Conservation (phyloP, 257 asterid species). For the Solanum etuberosum region DNA sequence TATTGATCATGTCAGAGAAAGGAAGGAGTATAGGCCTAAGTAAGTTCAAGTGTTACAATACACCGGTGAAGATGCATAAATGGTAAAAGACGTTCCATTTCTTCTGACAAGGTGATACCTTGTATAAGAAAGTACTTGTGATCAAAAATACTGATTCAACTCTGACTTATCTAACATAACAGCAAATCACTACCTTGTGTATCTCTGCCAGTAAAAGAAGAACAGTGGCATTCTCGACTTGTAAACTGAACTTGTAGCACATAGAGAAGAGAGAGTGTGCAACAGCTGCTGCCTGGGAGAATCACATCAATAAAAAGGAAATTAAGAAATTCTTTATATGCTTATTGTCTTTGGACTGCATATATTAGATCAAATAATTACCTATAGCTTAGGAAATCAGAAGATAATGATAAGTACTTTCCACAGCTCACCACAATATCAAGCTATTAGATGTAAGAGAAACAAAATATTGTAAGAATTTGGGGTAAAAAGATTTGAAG, state of each 20-base stretch:
- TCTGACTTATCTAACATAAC: background rate
- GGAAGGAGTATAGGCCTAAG: background rate
- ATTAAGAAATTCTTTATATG: background rate
- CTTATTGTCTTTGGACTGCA: background rate
- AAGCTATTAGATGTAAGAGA: background rate
- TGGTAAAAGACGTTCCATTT: background rate
- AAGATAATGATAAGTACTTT: background rate
- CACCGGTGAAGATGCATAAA: background rate
- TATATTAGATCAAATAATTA: background rate
- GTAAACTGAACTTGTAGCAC: slow-evolving; percentile 74
- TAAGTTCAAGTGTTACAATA: background rate
- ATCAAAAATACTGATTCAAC: background rate
- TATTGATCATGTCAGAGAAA: background rate
- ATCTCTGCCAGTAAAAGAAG: slow-evolving; percentile 97
- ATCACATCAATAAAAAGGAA: slow-evolving; percentile 12
- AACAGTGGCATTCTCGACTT: slow-evolving; percentile 82
- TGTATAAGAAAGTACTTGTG: background rate
- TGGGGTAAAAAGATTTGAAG: background rate
- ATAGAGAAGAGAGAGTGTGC: slow-evolving; percentile 72
- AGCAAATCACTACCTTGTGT: slow-evolving; percentile 52
- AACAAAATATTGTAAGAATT: background rate
- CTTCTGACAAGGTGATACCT: background rate
- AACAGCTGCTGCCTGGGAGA: slow-evolving; percentile 81
- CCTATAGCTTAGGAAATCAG: background rate
- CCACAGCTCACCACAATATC: background rate